Base-by-base conservation (phyloP, 163 green algal genomes). In the Scenedesmus sp. region DNA sequence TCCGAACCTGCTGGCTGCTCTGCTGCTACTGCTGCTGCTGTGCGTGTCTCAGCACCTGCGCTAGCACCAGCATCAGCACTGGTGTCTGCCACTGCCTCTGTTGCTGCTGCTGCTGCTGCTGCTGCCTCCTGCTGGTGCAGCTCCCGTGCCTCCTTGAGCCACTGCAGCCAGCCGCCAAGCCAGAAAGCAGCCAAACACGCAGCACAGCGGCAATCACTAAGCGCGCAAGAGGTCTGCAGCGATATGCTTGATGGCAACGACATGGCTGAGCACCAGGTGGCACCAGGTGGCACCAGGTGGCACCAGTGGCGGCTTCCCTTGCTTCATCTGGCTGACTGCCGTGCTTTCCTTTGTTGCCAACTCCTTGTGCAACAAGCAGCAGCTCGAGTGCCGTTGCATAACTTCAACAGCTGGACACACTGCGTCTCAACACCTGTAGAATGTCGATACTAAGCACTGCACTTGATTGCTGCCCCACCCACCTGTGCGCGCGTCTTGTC, bases 401-500 rank as follows among this genome's bases (percentile, higher is more conserved):
- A 20, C 62, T 18, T 16, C 62, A 70, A 70, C 2, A 20, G 62
- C 62, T 23, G 3, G 10, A 18, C 12, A 73, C 62, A 23, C 12
- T 13, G 3, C 16, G 3, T 5, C 62, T 23, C 62, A 20, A 20
- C 62, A 73, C 9, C 10, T 23, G 62, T 73, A 64, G 9, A 15
- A 10, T 76, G 66, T 46, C 34, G 34, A 46, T 46, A 46, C 34
- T 46, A 46, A 46, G 34, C 34, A 46, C 34, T 46, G 34, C 34
- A 46, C 34, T 46, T 46, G 34, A 46, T 46, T 52, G 74, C 74
- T 34, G 74, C 23, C 74, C 23, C 10, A 12, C 59, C 16, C 26
- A 87, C 87, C 87, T 91, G n/a, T 55, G 87, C 18, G n/a, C 87
- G 67, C 57, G 87, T 91, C 52, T 79, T 86, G 87, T 86, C 59